These are phyloP conservation scores for Penicillium fuscoglaucum DNA, from an alignment of 2,329 filamentous ascomycete species.

Conservation along the genomic window DNA sequence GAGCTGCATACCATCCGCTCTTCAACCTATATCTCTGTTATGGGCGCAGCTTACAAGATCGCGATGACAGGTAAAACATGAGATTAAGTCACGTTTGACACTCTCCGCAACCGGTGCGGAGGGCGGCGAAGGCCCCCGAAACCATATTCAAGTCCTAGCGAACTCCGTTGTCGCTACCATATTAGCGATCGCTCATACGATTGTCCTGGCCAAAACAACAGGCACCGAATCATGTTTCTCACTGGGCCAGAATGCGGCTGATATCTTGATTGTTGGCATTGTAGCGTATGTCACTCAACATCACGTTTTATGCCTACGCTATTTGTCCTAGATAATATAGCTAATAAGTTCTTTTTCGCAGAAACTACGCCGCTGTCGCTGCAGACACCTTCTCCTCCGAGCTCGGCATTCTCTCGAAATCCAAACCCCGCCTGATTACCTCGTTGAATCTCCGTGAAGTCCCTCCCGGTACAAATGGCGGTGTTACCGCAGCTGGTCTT, in stretches of 20 bases:
- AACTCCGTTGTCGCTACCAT: constrained; percentile 80
- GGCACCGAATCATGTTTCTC: constrained; percentile 41
- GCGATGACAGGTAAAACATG: constrained; percentile 72
- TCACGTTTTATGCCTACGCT: background rate
- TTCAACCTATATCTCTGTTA: background rate
- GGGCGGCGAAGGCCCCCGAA: constrained; percentile 79
- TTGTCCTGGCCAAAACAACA: constrained; percentile 36
- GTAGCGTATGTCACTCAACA: constrained; percentile 36
- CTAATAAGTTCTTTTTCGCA: constrained; percentile 13
- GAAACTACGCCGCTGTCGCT: constrained; percentile 85
- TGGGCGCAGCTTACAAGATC: background rate
- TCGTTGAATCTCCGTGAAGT: constrained; percentile 74
- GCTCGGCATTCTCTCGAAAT: constrained; percentile 81
- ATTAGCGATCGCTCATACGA: constrained; percentile 55
- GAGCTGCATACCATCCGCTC: background rate
- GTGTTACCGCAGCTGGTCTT: constrained; percentile 75
- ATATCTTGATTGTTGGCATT: constrained; percentile 43
- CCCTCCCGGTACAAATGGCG: constrained; percentile 89
- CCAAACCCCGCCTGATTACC: constrained; percentile 79
- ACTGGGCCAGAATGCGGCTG: constrained; percentile 32
- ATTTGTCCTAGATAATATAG: background rate
- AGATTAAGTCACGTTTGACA: constrained; percentile 79
- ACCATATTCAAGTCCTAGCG: constrained; percentile 83
- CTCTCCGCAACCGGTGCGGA: constrained; percentile 68
- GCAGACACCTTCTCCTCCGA: constrained; percentile 96